A percentile compares a stretch with the other conserved stretches of the same genome.
Evolutionary conservation across 345 rosid genomes (phyloP).

Genomic region (Geranium rotundifolium): DNA sequence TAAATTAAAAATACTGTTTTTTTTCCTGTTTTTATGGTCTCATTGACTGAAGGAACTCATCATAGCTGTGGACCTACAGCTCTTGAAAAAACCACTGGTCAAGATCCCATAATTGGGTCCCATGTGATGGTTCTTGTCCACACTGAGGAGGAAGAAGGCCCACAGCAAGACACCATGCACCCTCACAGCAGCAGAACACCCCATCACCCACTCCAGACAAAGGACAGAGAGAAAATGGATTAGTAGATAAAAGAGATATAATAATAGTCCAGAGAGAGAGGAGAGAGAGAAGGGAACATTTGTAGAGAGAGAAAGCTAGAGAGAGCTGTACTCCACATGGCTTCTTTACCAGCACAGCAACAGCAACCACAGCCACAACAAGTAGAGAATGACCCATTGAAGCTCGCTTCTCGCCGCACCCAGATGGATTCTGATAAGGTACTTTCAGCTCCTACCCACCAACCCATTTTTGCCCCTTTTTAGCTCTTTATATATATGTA

Average conservation of each 20-base stretch:
- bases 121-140: neutral
- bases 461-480: neutral
- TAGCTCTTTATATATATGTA: neutral
- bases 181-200: neutral
- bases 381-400: conserved; percentile 23
- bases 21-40: too few species aligned
- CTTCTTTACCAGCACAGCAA: conserved; percentile 35
- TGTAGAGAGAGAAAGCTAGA: conserved; percentile 11
- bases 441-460: neutral
- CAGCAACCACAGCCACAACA: conserved; percentile 14
- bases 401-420: conserved; percentile 19
- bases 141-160: neutral
- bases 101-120: neutral
- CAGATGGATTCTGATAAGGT: conserved; percentile 48
- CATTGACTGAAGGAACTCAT: neutral
- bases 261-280: conserved; percentile 13
- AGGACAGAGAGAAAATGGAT: neutral
- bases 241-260: conserved; percentile 7
- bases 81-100: neutral
- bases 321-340: conserved; percentile 46
- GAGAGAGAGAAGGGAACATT: conserved; percentile 1
- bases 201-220: conserved; percentile 1
- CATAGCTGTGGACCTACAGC: neutral
- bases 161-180: neutral
- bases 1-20: neutral